Evolutionary conservation across 345 rosid species (phyloP).

Genomic region (Kernera saxatilis): DNA sequence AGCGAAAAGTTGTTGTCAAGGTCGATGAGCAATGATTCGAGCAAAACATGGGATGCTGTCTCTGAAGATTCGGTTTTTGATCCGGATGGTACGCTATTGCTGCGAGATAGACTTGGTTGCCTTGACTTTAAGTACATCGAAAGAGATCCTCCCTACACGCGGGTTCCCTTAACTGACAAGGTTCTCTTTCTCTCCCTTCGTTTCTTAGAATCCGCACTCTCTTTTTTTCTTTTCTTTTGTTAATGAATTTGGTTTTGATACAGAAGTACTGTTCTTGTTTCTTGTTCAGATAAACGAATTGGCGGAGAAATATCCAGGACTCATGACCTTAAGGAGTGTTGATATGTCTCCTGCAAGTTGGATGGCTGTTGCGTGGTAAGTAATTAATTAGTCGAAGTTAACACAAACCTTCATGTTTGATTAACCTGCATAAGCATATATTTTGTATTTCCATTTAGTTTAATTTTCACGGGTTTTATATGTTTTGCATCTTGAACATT

Average conservation of each 20-base stretch:
- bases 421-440: too few species aligned
- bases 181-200: slow-evolving; percentile 31
- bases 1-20: slow-evolving; percentile 56
- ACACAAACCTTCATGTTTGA: neutral
- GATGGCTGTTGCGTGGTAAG: slow-evolving; percentile 92
- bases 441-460: too few species aligned
- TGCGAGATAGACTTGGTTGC: slow-evolving; percentile 50
- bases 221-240: too few species aligned
- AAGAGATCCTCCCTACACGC: slow-evolving; percentile 50
- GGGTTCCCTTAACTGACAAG: slow-evolving; percentile 66
- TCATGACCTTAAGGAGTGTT: slow-evolving; percentile 55
- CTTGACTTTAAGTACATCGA: slow-evolving; percentile 57
- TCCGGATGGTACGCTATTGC: slow-evolving; percentile 41
- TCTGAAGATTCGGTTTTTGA: slow-evolving; percentile 64
- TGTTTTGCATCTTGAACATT: neutral
- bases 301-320: slow-evolving; percentile 41
- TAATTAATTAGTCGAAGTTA: neutral
- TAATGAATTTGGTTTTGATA: neutral
- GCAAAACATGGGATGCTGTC: slow-evolving; percentile 60
- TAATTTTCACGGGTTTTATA: too few species aligned
- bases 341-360: slow-evolving; percentile 93
- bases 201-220: neutral
- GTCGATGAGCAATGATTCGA: slow-evolving; percentile 43
- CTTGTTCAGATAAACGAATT: slow-evolving; percentile 46
- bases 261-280: neutral